phyloP scores from a whole-genome alignment of 2,329 filamentous ascomycete genomes.

The Paraconiothyrium sp. region DNA sequence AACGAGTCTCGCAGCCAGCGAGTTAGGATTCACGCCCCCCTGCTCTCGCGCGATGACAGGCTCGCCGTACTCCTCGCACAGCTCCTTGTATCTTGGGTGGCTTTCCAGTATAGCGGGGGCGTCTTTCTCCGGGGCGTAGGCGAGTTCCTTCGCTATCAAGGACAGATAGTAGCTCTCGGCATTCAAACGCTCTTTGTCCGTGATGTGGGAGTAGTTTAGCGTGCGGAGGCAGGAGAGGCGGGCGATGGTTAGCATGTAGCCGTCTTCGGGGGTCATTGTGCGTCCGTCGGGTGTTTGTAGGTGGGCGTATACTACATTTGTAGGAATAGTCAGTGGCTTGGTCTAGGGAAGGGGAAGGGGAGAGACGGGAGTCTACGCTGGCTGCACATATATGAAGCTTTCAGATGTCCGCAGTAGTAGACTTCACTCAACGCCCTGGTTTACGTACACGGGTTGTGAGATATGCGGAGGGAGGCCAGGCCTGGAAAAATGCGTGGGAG shows the following conservation, averaged over 20 bases:
- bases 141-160: slow-evolving; percentile 79
- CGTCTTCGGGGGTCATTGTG: slow-evolving; percentile 72
- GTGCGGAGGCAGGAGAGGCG: slow-evolving; percentile 73
- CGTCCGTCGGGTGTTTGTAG: slow-evolving; percentile 54
- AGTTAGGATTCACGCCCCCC: slow-evolving; percentile 73
- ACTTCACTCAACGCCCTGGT: too few species aligned
- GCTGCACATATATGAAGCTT: too few species aligned
- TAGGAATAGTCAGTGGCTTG: too few species aligned
- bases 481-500: slow-evolving; percentile 76
- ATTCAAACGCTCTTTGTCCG: slow-evolving; percentile 78
- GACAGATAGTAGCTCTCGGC: slow-evolving; percentile 94
- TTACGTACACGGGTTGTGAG: slow-evolving; percentile 74
- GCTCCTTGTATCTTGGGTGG: slow-evolving; percentile 76
- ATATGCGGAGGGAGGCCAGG: slow-evolving; percentile 77
- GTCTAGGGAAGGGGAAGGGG: too few species aligned
- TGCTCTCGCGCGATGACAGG: slow-evolving; percentile 66
- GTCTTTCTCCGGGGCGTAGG: slow-evolving; percentile 65
- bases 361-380: too few species aligned
- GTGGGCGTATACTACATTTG: slow-evolving; percentile 66
- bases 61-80: slow-evolving; percentile 80
- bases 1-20: slow-evolving; percentile 81
- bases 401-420: too few species aligned
- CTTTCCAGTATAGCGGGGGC: slow-evolving; percentile 63
- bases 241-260: slow-evolving; percentile 87
- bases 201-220: slow-evolving; percentile 78